These are phyloP conservation scores for Knoxdaviesia capensis DNA, from an alignment of 2,329 filamentous ascomycete species.

Conservation along the genomic window DNA sequence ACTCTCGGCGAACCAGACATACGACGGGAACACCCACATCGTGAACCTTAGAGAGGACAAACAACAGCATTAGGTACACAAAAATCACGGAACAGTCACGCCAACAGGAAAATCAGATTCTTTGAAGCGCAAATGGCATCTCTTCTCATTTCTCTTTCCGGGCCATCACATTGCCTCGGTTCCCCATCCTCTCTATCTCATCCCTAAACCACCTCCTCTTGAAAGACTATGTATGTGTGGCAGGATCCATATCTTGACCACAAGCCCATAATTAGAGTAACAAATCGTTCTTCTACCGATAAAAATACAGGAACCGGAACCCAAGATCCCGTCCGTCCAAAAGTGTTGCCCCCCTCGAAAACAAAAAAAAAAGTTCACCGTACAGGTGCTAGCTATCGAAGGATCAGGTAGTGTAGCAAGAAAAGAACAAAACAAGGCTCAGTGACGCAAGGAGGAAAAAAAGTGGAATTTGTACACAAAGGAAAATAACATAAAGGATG, in stretches of 20 bases:
- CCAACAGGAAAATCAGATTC: too few species aligned
- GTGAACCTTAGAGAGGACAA: neutral
- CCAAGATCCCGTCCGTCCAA: too few species aligned
- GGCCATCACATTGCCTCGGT: neutral
- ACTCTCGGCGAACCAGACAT: too few species aligned
- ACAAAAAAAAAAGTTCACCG: neutral
- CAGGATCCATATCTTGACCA: too few species aligned
- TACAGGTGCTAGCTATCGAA: neutral
- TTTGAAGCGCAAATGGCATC: neutral
- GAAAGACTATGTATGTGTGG: too few species aligned
- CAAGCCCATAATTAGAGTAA: too few species aligned
- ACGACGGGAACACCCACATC: too few species aligned
- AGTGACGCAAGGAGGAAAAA: neutral
- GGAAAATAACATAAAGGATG: neutral
- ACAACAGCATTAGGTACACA: neutral
- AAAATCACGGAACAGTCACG: neutral
- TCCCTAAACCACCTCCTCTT: too few species aligned
- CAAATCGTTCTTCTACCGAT: too few species aligned
- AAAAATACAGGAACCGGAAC: too few species aligned
- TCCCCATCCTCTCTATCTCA: neutral
- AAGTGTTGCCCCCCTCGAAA: neutral
- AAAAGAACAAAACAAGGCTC: slow-evolving; percentile 4
- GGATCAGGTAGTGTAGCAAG: slow-evolving; percentile 1
- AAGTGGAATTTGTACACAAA: slow-evolving; percentile 3
- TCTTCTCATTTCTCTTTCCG: neutral